phyloP scores from a whole-genome alignment of 345 rosid species.

The Hibiscus tridactylites region DNA sequence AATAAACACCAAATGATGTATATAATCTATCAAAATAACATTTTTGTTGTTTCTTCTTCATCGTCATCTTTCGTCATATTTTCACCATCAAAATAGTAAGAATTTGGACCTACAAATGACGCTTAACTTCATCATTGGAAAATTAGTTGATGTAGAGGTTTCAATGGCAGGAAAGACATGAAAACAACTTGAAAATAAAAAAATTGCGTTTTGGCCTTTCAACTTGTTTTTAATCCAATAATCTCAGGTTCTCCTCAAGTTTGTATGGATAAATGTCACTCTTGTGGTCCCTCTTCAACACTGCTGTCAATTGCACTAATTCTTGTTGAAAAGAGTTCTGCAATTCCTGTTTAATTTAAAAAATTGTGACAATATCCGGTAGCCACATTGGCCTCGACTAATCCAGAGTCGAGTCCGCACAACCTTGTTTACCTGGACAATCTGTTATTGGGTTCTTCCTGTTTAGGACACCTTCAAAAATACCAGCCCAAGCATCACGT shows the following conservation, averaged over 20 bases:
- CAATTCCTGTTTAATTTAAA: background rate
- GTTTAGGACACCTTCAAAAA: slow-evolving; percentile 37
- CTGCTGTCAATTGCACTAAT: slow-evolving; percentile 55
- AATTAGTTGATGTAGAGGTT: background rate
- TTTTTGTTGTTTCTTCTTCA: no score
- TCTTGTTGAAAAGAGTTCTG: slow-evolving; percentile 40
- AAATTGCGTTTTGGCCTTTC: slow-evolving; percentile 7
- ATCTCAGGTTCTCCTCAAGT: slow-evolving; percentile 40
- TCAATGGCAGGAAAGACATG: slow-evolving; percentile 41
- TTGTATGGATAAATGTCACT: slow-evolving; percentile 39
- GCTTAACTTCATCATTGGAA: no score
- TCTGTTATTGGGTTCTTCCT: slow-evolving; percentile 37
- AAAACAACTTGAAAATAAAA: slow-evolving; percentile 22
- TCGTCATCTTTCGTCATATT: no score
- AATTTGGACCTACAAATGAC: no score
- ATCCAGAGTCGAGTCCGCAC: no score
- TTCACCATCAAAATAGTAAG: no score
- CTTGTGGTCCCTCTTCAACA: slow-evolving; percentile 46
- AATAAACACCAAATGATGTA: no score
- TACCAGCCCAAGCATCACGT: slow-evolving; percentile 57
- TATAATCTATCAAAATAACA: no score
- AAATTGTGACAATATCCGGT: background rate
- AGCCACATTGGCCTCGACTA: no score
- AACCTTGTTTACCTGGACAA: slow-evolving; percentile 30
- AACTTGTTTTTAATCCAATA: background rate